Conservation (phyloP, 768 basidiomycete species). For the Cystobasidium ongulense region DNA sequence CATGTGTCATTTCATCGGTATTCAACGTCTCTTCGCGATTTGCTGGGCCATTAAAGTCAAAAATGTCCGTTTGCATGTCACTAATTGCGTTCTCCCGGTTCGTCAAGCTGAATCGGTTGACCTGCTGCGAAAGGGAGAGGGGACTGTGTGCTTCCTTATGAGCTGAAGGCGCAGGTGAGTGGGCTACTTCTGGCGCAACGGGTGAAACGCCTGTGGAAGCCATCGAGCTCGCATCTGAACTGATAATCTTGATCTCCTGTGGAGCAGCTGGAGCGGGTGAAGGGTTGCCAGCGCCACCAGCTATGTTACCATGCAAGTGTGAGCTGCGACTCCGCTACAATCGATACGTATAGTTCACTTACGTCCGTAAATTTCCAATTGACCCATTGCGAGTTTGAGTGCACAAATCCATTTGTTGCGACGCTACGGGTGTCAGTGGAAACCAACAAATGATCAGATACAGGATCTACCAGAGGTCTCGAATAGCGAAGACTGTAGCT, state of each 20-base stretch:
- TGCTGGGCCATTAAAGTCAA: conserved; percentile 3
- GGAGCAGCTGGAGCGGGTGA: conserved; percentile 33
- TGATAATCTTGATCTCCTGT: conserved; percentile 9
- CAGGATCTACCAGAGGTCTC: not conserved
- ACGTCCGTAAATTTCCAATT: conserved; percentile 58
- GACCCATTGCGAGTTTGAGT: conserved; percentile 62
- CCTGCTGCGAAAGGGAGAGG: not conserved
- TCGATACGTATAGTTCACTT: not conserved
- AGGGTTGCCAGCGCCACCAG: conserved; percentile 45
- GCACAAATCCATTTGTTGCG: conserved; percentile 90
- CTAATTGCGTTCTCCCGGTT: not conserved
- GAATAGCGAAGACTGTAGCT: not conserved
- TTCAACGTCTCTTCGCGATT: conserved; percentile 13
- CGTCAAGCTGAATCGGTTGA: not conserved
- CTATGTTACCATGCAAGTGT: not conserved
- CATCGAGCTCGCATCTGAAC: conserved; percentile 3
- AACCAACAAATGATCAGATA: too few relatives aligned
- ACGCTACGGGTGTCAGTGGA: too few relatives aligned
- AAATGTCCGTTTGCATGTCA: conserved; percentile 12
- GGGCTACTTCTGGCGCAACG: not conserved
- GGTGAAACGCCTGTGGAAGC: not conserved
- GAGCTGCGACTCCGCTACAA: not conserved
- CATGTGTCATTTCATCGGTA: not conserved
- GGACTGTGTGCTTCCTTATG: not conserved
- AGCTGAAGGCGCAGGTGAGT: not conserved